phyloP scores from a whole-genome alignment of 345 rosid genomes.

The Eutrema heterophyllum region DNA sequence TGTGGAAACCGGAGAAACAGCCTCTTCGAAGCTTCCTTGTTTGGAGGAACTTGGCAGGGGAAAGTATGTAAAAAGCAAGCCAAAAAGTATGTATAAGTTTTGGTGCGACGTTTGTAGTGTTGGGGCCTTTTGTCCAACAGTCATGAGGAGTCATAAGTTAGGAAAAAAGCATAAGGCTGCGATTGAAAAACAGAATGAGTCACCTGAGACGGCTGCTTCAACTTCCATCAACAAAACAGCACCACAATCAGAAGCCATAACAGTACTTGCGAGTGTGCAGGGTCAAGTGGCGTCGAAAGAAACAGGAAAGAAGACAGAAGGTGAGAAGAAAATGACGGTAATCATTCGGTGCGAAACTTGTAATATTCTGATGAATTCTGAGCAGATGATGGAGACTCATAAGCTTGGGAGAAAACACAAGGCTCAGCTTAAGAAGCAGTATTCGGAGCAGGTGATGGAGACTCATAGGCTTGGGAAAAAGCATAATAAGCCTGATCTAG shows the following conservation, averaged over 20 bases:
- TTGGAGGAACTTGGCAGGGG: neutral
- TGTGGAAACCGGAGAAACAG: constrained; percentile 3
- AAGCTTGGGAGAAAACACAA: constrained; percentile 53
- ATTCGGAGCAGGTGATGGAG: constrained; percentile 31
- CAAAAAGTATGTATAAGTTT: constrained; percentile 5
- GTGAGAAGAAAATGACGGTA: constrained; percentile 9
- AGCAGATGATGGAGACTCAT: constrained; percentile 41
- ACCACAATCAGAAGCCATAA: neutral
- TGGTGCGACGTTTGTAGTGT: constrained; percentile 14
- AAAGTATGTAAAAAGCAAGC: neutral
- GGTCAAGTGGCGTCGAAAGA: neutral
- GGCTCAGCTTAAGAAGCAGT: neutral
- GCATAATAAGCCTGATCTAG: neutral
- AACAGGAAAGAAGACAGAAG: constrained; percentile 1
- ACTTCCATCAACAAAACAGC: neutral
- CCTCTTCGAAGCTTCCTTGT: constrained; percentile 1
- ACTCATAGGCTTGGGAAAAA: constrained; percentile 31
- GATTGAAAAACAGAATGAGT: neutral
- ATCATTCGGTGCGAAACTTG: constrained; percentile 55
- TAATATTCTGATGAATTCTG: constrained; percentile 30
- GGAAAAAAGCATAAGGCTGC: constrained; percentile 22
- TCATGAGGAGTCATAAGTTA: constrained; percentile 20
- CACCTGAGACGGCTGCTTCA: neutral
- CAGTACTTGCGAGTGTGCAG: neutral
- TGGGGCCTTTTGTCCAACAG: neutral